phyloP scores from a whole-genome alignment of 2,329 filamentous ascomycete genomes.

The Aspergillus sp. region DNA sequence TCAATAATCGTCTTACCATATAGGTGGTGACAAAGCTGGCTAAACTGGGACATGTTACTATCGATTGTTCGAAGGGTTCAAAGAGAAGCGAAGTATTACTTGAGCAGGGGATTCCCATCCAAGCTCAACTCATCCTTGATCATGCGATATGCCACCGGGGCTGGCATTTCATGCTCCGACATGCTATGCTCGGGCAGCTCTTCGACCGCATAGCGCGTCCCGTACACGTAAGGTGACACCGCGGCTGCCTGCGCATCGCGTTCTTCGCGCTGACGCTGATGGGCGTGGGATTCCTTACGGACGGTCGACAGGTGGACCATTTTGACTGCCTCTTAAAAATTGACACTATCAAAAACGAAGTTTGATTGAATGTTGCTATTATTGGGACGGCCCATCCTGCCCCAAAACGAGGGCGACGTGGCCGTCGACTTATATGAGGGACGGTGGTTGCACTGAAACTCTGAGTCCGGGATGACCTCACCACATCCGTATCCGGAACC shows the following conservation, averaged over 20 bases:
- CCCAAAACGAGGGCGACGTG: neutral
- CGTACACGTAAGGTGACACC: slow-evolving; percentile 71
- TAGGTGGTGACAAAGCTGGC: slow-evolving; percentile 69
- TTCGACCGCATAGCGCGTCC: slow-evolving; percentile 75
- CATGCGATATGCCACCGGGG: slow-evolving; percentile 67
- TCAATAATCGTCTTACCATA: slow-evolving; percentile 46
- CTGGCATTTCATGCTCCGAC: slow-evolving; percentile 85
- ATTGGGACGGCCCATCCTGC: neutral
- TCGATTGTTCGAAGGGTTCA: neutral
- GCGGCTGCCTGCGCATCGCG: slow-evolving; percentile 27
- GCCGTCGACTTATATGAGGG: neutral
- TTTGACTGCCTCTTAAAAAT: slow-evolving; percentile 10
- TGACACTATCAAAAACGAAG: neutral
- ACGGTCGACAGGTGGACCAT: slow-evolving; percentile 43
- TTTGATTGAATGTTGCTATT: neutral
- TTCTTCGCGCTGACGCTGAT: slow-evolving; percentile 14
- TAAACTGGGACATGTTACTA: slow-evolving; percentile 3
- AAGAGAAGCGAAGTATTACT: slow-evolving; percentile 50
- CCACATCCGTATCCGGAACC: slow-evolving; percentile 5
- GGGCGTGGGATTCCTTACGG: slow-evolving; percentile 32
- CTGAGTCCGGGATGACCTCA: slow-evolving; percentile 15
- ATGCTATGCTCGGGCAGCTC: slow-evolving; percentile 82
- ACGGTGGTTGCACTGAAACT: neutral
- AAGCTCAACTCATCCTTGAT: slow-evolving; percentile 64
- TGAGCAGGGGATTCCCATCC: slow-evolving; percentile 67